These are phyloP conservation scores for Phytophthora podocarpi DNA, from an alignment of 352 stramenopile species.

Conservation along the genomic window DNA sequence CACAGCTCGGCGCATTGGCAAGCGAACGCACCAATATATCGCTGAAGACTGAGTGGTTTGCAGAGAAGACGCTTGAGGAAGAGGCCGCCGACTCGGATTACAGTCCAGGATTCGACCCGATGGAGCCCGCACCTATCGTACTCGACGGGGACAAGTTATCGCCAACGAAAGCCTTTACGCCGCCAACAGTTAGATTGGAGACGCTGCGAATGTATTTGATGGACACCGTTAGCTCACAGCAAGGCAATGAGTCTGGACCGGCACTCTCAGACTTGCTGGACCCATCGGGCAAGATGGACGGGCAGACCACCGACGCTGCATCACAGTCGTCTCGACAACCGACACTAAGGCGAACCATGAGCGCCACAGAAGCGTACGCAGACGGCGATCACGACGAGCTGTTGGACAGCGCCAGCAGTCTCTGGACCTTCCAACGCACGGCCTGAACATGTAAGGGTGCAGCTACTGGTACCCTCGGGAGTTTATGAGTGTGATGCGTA, in stretches of 20 bases:
- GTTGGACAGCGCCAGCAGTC: conserved; percentile 21
- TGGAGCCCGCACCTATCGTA: conserved; percentile 9
- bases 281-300: conserved; percentile 14
- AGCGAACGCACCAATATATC: conserved; percentile 64
- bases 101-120: conserved; percentile 7
- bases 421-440: conserved; percentile 20
- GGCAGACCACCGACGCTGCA: not conserved
- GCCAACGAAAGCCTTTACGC: not conserved
- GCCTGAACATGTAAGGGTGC: conserved; percentile 27
- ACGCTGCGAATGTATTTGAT: conserved; percentile 74
- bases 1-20: conserved; percentile 61
- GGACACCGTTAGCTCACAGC: conserved; percentile 33
- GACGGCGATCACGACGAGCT: conserved; percentile 7
- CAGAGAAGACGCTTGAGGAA: conserved; percentile 47
- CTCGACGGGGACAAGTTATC: conserved; percentile 16
- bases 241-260: conserved; percentile 19
- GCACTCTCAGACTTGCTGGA: conserved; percentile 49
- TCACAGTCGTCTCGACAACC: not conserved
- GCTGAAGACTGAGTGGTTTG: conserved; percentile 76
- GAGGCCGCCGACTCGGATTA: conserved; percentile 32
- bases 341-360: conserved; percentile 14
- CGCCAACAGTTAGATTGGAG: conserved; percentile 40
- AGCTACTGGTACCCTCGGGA: no score
- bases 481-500: conserved; percentile 2
- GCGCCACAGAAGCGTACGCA: conserved; percentile 1